phyloP scores from a whole-genome alignment of 2,329 filamentous ascomycete species.

The Neonectria coccinea region DNA sequence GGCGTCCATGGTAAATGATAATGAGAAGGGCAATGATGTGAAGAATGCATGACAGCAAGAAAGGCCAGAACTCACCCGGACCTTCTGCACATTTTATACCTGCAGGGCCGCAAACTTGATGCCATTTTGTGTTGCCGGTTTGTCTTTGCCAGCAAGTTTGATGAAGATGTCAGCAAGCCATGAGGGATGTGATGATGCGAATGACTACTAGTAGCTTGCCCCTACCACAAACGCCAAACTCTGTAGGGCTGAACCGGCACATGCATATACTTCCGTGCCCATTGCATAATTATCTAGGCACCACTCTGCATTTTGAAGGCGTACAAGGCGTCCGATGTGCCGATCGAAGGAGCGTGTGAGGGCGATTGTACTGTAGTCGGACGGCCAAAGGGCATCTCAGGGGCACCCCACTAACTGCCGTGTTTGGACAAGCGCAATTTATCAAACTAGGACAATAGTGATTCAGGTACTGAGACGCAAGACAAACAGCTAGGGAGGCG shows the following conservation, averaged over 20 bases:
- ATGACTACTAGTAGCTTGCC: neutral
- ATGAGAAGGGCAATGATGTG: neutral
- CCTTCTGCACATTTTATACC: neutral
- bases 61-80: neutral
- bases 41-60: neutral
- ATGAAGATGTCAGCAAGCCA: neutral
- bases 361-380: neutral
- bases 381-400: neutral
- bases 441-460: neutral
- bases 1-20: neutral
- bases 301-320: neutral
- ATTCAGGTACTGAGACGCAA: neutral
- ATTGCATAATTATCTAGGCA: neutral
- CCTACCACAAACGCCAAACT: neutral
- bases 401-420: neutral
- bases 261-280: too few species aligned
- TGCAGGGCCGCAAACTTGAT: neutral
- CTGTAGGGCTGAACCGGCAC: neutral
- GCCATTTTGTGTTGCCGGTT: neutral
- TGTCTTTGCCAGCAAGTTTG: conserved; percentile 8
- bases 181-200: neutral
- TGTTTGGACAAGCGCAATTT: neutral
- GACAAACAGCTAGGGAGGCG: neutral
- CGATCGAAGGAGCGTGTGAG: neutral
- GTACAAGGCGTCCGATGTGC: neutral